Conservation (phyloP, 805 yeast genomes). For the Metschnikowia sp. region DNA sequence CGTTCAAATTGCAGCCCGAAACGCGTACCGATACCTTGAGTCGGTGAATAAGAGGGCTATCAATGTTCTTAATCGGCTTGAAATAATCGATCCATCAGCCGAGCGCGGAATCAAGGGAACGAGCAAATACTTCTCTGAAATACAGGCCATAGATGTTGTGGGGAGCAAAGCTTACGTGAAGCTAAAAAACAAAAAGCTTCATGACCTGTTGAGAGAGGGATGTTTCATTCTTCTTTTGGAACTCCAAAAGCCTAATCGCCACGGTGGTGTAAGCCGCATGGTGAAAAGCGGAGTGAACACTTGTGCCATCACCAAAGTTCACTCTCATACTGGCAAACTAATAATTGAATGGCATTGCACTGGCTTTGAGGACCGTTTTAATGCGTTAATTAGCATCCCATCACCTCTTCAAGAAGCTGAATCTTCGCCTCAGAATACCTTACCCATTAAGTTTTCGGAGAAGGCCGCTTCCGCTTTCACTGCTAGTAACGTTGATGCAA, state of each 20-base stretch:
- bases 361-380: constrained; percentile 12
- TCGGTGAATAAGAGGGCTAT: not conserved
- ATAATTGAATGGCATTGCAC: constrained; percentile 5
- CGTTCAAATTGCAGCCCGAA: not conserved
- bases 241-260: constrained; percentile 26
- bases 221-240: constrained; percentile 21
- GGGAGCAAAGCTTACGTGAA: constrained; percentile 11
- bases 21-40: not conserved
- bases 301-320: constrained; percentile 14
- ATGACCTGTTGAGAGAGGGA: not conserved
- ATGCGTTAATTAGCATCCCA: constrained; percentile 11
- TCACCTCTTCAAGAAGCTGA: not conserved
- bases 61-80: constrained; percentile 11
- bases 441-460: too few relatives aligned
- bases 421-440: too few relatives aligned
- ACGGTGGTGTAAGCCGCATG: constrained; percentile 19
- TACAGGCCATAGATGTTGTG: constrained; percentile 10
- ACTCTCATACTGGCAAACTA: not conserved
- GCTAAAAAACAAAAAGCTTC: not conserved
- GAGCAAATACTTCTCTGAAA: constrained; percentile 30
- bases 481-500: not conserved
- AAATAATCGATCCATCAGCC: constrained; percentile 10
- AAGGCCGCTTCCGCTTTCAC: too few relatives aligned
- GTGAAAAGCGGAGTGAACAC: constrained; percentile 22
- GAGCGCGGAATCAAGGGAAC: constrained; percentile 16